Conservation (phyloP, 1,284 basidiomycete genomes). For the Tilletia indica region DNA sequence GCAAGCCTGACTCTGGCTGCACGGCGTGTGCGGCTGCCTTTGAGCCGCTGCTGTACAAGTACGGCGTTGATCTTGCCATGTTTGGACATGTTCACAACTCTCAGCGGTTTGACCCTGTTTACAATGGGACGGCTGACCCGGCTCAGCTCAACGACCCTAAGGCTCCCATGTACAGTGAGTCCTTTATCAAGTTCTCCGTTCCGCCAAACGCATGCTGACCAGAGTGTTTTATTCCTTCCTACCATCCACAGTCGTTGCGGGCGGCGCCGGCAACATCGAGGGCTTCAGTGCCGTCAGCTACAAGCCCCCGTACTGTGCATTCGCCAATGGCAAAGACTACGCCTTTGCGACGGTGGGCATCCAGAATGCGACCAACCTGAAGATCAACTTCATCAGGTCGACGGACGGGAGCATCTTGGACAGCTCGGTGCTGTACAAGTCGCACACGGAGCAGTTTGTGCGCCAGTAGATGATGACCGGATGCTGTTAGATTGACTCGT, state of each 20-base stretch:
- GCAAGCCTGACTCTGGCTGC: slow-evolving; percentile 44
- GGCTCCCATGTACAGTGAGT: slow-evolving; percentile 37
- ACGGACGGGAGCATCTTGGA: neutral
- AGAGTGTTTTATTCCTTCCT: slow-evolving; percentile 25
- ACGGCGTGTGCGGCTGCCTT: slow-evolving; percentile 54
- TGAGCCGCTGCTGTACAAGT: slow-evolving; percentile 53
- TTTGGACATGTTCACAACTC: slow-evolving; percentile 57
- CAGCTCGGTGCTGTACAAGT: slow-evolving; percentile 14
- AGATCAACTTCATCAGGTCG: slow-evolving; percentile 12
- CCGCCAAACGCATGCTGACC: neutral
- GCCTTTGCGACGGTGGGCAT: slow-evolving; percentile 50
- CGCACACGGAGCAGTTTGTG: slow-evolving; percentile 11
- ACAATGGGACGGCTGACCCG: slow-evolving; percentile 41
- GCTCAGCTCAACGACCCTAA: slow-evolving; percentile 47
- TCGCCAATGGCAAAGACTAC: slow-evolving; percentile 45
- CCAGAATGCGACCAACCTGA: slow-evolving; percentile 44
- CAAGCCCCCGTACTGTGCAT: slow-evolving; percentile 38
- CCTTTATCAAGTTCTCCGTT: neutral
- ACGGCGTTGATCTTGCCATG: slow-evolving; percentile 53
- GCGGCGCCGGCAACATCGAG: slow-evolving; percentile 56
- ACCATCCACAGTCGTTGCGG: slow-evolving; percentile 46
- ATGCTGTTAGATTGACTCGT: no score
- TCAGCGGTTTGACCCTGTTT: slow-evolving; percentile 53
- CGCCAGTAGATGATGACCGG: neutral
- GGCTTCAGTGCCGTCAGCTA: slow-evolving; percentile 30